Conservation (phyloP, 768 basidiomycete species). For the Vararia minispora region DNA sequence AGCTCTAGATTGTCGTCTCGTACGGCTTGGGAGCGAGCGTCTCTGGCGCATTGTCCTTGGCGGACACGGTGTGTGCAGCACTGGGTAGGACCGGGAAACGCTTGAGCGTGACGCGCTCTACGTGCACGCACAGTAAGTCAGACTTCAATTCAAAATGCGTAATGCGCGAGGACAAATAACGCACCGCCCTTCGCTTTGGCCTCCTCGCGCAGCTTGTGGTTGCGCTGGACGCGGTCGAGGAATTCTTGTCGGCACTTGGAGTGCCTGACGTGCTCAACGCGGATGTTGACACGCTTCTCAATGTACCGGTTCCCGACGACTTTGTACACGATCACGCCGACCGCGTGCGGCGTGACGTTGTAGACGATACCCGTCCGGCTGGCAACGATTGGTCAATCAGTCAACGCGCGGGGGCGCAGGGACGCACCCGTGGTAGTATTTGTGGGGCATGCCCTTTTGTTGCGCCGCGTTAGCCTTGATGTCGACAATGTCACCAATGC, state of each 20-base stretch:
- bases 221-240: conserved; percentile 88
- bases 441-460: conserved; percentile 99
- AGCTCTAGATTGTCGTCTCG: conserved; percentile 89
- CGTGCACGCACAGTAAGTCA: not conserved
- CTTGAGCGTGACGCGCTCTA: conserved; percentile 77
- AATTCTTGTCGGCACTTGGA: conserved; percentile 98
- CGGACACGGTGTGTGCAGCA: conserved; percentile 64
- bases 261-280: conserved; percentile 91
- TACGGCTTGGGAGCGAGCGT: conserved; percentile 89
- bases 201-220: conserved; percentile 71
- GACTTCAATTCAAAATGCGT: not conserved
- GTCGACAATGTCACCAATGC: conserved; percentile 97
- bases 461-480: conserved; percentile 99
- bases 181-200: conserved; percentile 87
- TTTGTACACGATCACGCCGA: conserved; percentile 97
- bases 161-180: conserved; percentile 22
- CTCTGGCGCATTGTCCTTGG: conserved; percentile 70
- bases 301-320: conserved; percentile 98
- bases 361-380: conserved; percentile 98
- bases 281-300: conserved; percentile 98
- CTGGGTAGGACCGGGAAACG: conserved; percentile 80
- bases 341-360: conserved; percentile 92
- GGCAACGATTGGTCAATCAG: conserved; percentile 9
- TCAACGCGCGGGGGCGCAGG: not conserved
- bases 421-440: conserved; percentile 92